phyloP scores from a whole-genome alignment of 2,329 filamentous ascomycete genomes.

The Phaeoacremonium minimum region DNA sequence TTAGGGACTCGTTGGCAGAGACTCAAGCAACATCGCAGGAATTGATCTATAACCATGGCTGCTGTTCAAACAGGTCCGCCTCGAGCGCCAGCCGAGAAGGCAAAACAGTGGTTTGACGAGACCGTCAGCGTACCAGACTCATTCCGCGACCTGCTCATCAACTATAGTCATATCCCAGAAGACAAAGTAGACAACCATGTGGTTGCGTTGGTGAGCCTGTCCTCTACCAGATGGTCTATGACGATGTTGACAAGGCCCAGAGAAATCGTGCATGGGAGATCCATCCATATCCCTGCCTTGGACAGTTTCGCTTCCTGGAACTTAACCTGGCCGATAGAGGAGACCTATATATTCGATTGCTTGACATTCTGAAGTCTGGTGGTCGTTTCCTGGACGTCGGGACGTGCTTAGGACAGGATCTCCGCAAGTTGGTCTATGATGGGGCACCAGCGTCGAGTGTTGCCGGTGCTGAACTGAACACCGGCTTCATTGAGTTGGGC shows the following conservation, averaged over 20 bases:
- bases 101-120: constrained; percentile 7
- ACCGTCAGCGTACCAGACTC: constrained; percentile 2
- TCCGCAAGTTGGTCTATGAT: constrained; percentile 33
- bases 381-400: constrained; percentile 34
- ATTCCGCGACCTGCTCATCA: constrained; percentile 4
- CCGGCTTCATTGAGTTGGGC: constrained; percentile 31
- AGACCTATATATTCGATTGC: constrained; percentile 21
- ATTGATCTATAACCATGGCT: too few species aligned
- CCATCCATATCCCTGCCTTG: constrained; percentile 36
- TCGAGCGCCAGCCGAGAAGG: constrained; percentile 1
- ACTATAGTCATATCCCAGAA: constrained; percentile 4
- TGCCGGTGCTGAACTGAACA: constrained; percentile 27
- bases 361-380: constrained; percentile 13
- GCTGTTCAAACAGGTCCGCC: not conserved
- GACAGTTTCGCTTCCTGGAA: constrained; percentile 34
- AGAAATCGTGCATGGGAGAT: constrained; percentile 16
- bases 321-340: constrained; percentile 25
- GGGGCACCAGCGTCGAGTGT: constrained; percentile 22
- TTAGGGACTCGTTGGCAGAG: too few species aligned
- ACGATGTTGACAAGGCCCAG: too few species aligned
- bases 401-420: constrained; percentile 35
- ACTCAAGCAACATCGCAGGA: too few species aligned
- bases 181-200: constrained; percentile 7
- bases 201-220: constrained; percentile 3
- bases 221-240: too few species aligned